phyloP scores from a whole-genome alignment of 2,329 filamentous ascomycete species.

The Fusarium aywerte region DNA sequence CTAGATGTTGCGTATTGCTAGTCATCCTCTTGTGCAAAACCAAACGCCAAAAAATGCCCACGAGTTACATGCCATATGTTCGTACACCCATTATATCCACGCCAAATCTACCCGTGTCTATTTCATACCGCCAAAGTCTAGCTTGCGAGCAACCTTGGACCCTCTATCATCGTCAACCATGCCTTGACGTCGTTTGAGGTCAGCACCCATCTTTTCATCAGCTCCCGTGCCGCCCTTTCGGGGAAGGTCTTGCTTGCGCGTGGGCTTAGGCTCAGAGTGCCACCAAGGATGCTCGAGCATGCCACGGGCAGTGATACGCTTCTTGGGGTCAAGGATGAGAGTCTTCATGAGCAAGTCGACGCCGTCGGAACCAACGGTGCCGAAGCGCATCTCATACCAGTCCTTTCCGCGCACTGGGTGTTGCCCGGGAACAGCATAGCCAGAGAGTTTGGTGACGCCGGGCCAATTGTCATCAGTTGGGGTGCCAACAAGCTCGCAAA shows the following conservation, averaged over 20 bases:
- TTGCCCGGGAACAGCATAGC: constrained; percentile 78
- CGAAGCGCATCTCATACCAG: constrained; percentile 81
- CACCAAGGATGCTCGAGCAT: constrained; percentile 89
- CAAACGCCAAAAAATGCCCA: constrained; percentile 33
- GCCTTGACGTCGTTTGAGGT: constrained; percentile 78
- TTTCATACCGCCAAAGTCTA: constrained; percentile 74
- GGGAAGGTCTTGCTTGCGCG: constrained; percentile 82
- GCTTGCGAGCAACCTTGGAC: constrained; percentile 82
- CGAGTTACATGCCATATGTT: constrained; percentile 9
- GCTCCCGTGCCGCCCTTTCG: constrained; percentile 78
- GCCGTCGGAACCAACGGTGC: constrained; percentile 81
- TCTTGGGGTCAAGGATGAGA: constrained; percentile 85
- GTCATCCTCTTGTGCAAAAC: not conserved
- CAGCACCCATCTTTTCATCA: constrained; percentile 80
- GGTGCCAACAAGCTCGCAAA: constrained; percentile 86
- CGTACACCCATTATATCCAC: not conserved
- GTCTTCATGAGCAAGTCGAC: constrained; percentile 90
- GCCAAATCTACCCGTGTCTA: not conserved
- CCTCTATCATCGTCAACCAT: constrained; percentile 74
- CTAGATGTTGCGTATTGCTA: constrained; percentile 4
- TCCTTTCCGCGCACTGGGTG: constrained; percentile 73
- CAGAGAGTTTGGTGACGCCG: constrained; percentile 81
- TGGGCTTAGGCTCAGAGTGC: constrained; percentile 84
- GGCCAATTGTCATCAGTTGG: constrained; percentile 97
- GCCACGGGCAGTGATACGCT: constrained; percentile 79